These are phyloP conservation scores for Pythium aquatile DNA, from an alignment of 352 stramenopile genomes.

Conservation along the genomic window DNA sequence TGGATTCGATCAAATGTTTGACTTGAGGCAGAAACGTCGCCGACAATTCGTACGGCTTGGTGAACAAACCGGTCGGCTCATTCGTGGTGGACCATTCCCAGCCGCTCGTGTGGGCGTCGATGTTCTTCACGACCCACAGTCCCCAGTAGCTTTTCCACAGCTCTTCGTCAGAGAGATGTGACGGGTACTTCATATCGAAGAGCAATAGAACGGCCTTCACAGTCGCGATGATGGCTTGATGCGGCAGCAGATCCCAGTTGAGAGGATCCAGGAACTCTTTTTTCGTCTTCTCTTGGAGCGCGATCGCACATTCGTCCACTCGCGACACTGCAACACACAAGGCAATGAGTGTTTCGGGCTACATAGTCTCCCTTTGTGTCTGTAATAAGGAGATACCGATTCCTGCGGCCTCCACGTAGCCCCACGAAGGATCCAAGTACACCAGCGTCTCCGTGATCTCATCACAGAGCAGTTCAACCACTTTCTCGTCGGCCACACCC, in stretches of 20 bases:
- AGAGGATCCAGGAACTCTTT: conserved; percentile 63
- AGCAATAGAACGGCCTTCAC: conserved; percentile 57
- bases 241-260: conserved; percentile 54
- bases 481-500: conserved; percentile 1
- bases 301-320: conserved; percentile 60
- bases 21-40: conserved; percentile 37
- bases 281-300: conserved; percentile 53
- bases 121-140: conserved; percentile 78
- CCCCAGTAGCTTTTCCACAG: conserved; percentile 54
- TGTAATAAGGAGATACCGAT: conserved; percentile 36
- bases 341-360: conserved; percentile 5
- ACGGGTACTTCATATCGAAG: conserved; percentile 39
- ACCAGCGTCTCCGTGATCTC: conserved; percentile 40
- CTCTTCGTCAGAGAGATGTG: conserved; percentile 28
- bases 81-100: conserved; percentile 71
- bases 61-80: conserved; percentile 65
- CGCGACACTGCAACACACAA: conserved; percentile 35
- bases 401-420: conserved; percentile 51
- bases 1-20: conserved; percentile 28
- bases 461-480: conserved; percentile 18
- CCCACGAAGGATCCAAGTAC: conserved; percentile 47
- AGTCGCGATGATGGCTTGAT: conserved; percentile 41
- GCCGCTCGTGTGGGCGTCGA: conserved; percentile 55
- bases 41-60: conserved; percentile 63
- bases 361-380: conserved; percentile 25